Conservation (phyloP, 768 basidiomycete species). For the Suillus subluteus region DNA sequence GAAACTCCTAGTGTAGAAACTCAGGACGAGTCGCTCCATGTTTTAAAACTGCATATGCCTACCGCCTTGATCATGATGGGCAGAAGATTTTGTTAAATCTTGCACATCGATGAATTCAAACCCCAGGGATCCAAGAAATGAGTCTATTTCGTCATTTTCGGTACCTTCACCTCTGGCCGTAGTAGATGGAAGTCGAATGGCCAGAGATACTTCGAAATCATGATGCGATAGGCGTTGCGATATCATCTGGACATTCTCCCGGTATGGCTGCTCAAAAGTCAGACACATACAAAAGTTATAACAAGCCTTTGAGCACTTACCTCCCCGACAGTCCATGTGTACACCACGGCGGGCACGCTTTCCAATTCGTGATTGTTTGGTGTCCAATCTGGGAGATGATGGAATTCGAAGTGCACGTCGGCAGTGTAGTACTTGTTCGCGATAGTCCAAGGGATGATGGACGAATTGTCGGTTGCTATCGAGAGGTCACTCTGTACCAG, state of each 20-base stretch:
- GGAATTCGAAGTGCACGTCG: constrained; percentile 66
- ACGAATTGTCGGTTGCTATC: constrained; percentile 18
- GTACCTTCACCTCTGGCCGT: constrained; percentile 46
- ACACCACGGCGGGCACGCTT: constrained; percentile 71
- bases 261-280: constrained; percentile 51
- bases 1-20: constrained; percentile 47
- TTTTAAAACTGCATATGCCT: constrained; percentile 2
- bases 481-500: constrained; percentile 23
- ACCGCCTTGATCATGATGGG: constrained; percentile 22
- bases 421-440: constrained; percentile 83
- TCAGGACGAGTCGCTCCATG: neutral
- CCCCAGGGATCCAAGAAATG: constrained; percentile 65
- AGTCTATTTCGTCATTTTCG: constrained; percentile 54
- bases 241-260: constrained; percentile 55
- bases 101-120: constrained; percentile 74
- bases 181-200: constrained; percentile 53
- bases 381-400: constrained; percentile 47
- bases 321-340: constrained; percentile 70
- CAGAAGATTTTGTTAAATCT: constrained; percentile 12
- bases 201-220: constrained; percentile 74
- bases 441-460: constrained; percentile 70
- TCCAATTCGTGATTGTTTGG: constrained; percentile 39
- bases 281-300: neutral
- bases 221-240: constrained; percentile 49
- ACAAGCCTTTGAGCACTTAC: constrained; percentile 40